phyloP scores from a whole-genome alignment of 2,329 filamentous ascomycete species.

The Blastomyces percursus region DNA sequence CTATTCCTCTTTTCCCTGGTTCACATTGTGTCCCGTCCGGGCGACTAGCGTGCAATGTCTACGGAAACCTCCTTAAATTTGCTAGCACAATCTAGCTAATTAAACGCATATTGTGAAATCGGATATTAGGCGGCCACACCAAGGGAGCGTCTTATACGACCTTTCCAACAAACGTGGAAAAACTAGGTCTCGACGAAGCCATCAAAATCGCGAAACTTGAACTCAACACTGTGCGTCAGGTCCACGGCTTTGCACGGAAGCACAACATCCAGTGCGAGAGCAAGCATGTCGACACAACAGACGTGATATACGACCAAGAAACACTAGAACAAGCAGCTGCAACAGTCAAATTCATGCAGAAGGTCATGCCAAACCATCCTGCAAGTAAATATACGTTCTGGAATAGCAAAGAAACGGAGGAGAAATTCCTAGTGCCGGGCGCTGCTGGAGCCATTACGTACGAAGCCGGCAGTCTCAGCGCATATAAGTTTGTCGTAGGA shows the following conservation, averaged over 20 bases:
- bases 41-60: neutral
- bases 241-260: constrained; percentile 43
- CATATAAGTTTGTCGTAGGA: constrained; percentile 33
- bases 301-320: constrained; percentile 45
- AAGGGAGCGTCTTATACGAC: constrained; percentile 42
- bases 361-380: constrained; percentile 34
- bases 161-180: constrained; percentile 39
- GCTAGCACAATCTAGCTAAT: neutral
- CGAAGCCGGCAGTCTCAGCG: constrained; percentile 33
- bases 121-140: constrained; percentile 36
- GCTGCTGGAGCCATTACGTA: constrained; percentile 42
- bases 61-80: neutral
- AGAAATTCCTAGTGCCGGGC: constrained; percentile 32
- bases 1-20: neutral
- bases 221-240: constrained; percentile 43
- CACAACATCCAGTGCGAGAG: constrained; percentile 43
- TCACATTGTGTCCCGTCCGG: neutral
- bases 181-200: constrained; percentile 41
- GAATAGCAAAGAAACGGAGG: constrained; percentile 32
- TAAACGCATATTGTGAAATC: neutral
- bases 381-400: constrained; percentile 39
- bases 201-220: constrained; percentile 43
- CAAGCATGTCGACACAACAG: constrained; percentile 43
- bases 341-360: constrained; percentile 38
- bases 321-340: constrained; percentile 32